A percentile compares a stretch with the other conserved stretches of the same genome.
phyloP scores from a whole-genome alignment of 2,329 filamentous ascomycete species.

The Ceratocystis destructans region DNA sequence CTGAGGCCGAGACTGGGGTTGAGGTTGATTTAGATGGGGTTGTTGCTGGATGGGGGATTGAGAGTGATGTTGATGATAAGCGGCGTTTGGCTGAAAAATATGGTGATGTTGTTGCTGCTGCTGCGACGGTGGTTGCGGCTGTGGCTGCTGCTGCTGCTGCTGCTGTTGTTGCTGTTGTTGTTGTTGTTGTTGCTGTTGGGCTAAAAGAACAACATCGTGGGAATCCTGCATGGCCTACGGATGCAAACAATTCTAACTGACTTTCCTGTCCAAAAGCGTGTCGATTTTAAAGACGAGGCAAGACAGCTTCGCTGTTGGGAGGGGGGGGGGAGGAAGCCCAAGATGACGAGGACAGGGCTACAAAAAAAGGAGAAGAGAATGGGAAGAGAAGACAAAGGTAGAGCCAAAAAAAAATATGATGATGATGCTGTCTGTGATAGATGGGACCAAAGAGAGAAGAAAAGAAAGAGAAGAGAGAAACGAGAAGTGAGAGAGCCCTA shows the following conservation, averaged over 20 bases:
- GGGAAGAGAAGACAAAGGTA: neutral
- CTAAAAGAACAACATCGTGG: constrained; percentile 19
- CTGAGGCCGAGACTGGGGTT: constrained; percentile 28
- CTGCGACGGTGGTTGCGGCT: constrained; percentile 22
- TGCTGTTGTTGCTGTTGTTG: constrained; percentile 22
- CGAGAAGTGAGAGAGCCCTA: neutral
- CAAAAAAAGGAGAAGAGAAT: neutral
- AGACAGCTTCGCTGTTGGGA: neutral
- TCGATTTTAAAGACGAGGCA: neutral
- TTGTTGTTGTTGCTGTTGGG: constrained; percentile 18
- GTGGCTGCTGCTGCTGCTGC: constrained; percentile 21
- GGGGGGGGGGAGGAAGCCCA: neutral
- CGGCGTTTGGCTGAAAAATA: neutral
- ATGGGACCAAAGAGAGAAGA: neutral
- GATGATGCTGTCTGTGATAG: neutral
- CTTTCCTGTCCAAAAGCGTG: neutral
- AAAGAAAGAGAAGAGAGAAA: neutral
- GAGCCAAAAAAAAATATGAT: neutral
- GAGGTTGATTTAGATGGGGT: constrained; percentile 6
- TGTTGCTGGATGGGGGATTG: constrained; percentile 2
- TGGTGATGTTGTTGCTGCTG: neutral
- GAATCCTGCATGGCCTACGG: constrained; percentile 17
- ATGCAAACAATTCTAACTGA: neutral
- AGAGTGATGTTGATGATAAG: constrained; percentile 8
- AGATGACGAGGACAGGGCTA: neutral